phyloP scores from a whole-genome alignment of 73 alveolate genomes.

The Paramecium sexaurelia region DNA sequence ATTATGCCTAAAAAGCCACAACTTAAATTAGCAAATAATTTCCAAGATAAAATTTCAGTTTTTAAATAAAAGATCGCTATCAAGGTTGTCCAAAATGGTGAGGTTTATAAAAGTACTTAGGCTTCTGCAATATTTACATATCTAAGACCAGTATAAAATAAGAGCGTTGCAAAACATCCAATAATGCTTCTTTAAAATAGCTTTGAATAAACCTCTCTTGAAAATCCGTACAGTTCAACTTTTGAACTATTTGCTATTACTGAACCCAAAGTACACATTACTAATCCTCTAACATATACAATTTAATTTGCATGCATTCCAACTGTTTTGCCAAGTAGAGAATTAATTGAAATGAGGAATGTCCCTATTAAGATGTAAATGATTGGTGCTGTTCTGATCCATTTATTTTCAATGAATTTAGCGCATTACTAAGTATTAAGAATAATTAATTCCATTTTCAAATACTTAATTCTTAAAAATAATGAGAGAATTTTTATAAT shows the following conservation, averaged over 20 bases:
- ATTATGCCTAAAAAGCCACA: neutral
- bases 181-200: neutral
- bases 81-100: constrained; percentile 40
- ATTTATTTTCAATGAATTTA: neutral
- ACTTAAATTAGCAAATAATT: neutral
- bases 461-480: neutral
- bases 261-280: neutral
- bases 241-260: neutral
- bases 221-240: neutral
- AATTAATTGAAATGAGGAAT: neutral
- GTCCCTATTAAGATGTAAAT: neutral
- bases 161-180: constrained; percentile 15
- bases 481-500: neutral
- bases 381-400: neutral
- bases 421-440: neutral
- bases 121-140: constrained; percentile 30
- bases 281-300: neutral
- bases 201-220: neutral
- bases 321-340: neutral
- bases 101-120: neutral
- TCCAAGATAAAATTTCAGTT: neutral
- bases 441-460: neutral
- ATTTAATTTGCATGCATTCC: neutral
- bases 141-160: neutral
- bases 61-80: constrained; percentile 3